Conservation (phyloP, 2,329 filamentous ascomycete genomes). For the Cordyceps cateniannulata region DNA sequence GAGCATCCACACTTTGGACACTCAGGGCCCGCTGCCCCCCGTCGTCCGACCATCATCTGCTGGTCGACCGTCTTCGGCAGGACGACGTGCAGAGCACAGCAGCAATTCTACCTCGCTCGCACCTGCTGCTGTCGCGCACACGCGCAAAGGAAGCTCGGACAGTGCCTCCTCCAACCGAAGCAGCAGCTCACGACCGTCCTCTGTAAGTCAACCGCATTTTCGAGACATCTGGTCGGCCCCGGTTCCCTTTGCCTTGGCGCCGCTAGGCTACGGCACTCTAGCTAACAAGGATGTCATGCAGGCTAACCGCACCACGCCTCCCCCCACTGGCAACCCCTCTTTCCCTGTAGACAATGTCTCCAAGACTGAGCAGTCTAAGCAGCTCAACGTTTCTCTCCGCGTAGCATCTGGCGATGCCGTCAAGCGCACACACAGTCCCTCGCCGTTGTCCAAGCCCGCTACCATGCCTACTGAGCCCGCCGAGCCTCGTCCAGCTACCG, state of each 20-base stretch:
- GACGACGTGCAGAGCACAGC: slow-evolving; percentile 24
- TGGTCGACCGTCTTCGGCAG: slow-evolving; percentile 18
- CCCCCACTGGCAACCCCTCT: slow-evolving; percentile 48
- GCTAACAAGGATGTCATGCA: slow-evolving; percentile 45
- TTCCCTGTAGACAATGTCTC: slow-evolving; percentile 39
- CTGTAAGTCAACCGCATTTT: slow-evolving; percentile 47
- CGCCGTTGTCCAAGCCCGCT: slow-evolving; percentile 66
- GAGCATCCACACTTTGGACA: slow-evolving; percentile 65
- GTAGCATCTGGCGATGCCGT: slow-evolving; percentile 58
- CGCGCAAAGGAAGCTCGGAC: slow-evolving; percentile 55
- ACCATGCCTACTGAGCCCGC: slow-evolving; percentile 51
- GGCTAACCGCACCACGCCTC: slow-evolving; percentile 54
- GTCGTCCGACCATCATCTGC: slow-evolving; percentile 30
- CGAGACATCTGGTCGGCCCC: slow-evolving; percentile 13
- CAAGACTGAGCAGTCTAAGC: slow-evolving; percentile 48
- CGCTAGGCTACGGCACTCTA: slow-evolving; percentile 26
- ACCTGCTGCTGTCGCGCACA: slow-evolving; percentile 22
- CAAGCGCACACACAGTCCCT: slow-evolving; percentile 61
- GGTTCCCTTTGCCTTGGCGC: slow-evolving; percentile 17
- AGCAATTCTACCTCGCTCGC: slow-evolving; percentile 33
- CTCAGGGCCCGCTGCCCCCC: slow-evolving; percentile 23
- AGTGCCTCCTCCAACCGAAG: slow-evolving; percentile 55
- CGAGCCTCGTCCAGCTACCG: slow-evolving; percentile 32
- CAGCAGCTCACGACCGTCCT: slow-evolving; percentile 54
- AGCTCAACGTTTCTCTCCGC: slow-evolving; percentile 54